Evolutionary conservation across 768 basidiomycete species (phyloP), one percentile per base, ranked within the genome.

Genomic region (Lentinus tigrinus): DNA sequence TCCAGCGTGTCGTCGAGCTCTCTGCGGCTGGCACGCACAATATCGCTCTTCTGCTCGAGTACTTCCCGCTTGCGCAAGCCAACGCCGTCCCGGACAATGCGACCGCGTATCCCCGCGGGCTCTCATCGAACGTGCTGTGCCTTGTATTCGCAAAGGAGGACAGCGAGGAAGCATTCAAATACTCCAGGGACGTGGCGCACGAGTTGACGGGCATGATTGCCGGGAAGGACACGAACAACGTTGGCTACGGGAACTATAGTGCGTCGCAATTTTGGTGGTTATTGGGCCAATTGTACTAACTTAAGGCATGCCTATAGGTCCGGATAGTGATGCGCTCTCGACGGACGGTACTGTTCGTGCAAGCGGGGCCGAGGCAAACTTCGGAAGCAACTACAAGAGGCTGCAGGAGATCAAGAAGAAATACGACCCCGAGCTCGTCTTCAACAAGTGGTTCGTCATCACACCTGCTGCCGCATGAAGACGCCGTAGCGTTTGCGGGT

Each of bases 211-310:
- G 31, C 31, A 6, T 31, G 31, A 11, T 31, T 1, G 31, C 31
- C 31, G 31, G 31, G 3, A 31, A 31, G 31, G 31, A 11, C 65
- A 38, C 43, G 65, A 8, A 52, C 65, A 70, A 38, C 40, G 11
- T 62, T 31, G 78, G 75, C 6, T 81, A 81, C 55, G 73, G 73
- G 16, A 83, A 83, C 63, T 81, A 80, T 59, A 77, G 81, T 79
- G 54, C 36, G 70, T 64, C 13, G 1, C 9, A 14, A 28, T 14
- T 14, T 10, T 23, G n/a, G 1, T 40, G 1, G 19, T 5, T 5
- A 19, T 19, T 40, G 37, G 17, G 37, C 27, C 23, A 1, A 5
- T 26, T 26, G 31, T 40, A 16, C 31, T 31, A 11, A 31, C 31
- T 31, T 11, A 7, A 11, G 6, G 31, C 9, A 16, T 24, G 26